phyloP scores from a whole-genome alignment of 2,329 filamentous ascomycete species.

The Cordyceps tenuipes region DNA sequence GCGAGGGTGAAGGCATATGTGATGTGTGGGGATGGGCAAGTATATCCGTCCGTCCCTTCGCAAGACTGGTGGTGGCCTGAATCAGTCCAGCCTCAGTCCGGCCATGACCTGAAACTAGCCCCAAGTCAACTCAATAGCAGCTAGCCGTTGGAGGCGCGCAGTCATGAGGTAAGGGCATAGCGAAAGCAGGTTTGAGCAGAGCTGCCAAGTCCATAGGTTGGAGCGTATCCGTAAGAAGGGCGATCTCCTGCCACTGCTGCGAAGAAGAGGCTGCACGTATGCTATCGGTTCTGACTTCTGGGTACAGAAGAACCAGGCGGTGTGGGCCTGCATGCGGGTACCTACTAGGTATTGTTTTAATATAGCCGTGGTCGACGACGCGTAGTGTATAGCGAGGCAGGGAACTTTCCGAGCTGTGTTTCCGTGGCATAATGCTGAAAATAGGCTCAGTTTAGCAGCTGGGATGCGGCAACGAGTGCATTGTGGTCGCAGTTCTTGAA shows the following conservation, averaged over 20 bases:
- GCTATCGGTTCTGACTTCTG: too few species aligned
- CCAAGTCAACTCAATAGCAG: not conserved
- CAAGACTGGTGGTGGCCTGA: not conserved
- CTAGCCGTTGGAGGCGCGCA: not conserved
- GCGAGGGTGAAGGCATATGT: not conserved
- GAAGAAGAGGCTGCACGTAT: too few species aligned
- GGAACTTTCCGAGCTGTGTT: too few species aligned
- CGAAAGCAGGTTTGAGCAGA: not conserved
- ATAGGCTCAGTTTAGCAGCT: not conserved
- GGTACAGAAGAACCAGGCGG: not conserved
- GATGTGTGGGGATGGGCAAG: not conserved
- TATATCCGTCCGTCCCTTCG: not conserved
- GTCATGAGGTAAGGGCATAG: not conserved
- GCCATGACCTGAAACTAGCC: slow-evolving; percentile 11
- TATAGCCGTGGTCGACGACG: too few species aligned
- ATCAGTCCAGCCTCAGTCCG: not conserved
- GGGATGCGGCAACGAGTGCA: not conserved
- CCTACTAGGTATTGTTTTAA: too few species aligned
- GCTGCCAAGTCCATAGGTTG: not conserved
- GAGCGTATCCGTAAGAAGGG: too few species aligned
- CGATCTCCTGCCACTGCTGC: too few species aligned
- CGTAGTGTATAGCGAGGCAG: too few species aligned
- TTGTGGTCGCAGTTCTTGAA: not conserved
- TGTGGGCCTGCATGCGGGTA: too few species aligned
- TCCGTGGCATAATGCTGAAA: not conserved